Conservation (phyloP, 2,329 filamentous ascomycete species). For the Xylaria sp. region DNA sequence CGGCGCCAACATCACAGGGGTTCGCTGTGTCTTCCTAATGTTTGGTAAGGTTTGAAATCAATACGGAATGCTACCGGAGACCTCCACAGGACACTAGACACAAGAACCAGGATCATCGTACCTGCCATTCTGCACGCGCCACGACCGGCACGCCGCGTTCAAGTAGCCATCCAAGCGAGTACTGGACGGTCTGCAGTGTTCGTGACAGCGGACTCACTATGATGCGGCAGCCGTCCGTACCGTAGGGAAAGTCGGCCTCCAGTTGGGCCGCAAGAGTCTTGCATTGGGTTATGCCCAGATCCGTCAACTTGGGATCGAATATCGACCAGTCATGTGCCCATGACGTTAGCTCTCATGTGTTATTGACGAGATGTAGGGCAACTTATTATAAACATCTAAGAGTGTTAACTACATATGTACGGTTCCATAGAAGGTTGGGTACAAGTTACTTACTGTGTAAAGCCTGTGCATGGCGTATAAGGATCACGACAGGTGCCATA, state of each 20-base stretch:
- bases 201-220: constrained; percentile 49
- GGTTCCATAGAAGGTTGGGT: not conserved
- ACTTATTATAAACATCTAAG: constrained; percentile 49
- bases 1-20: constrained; percentile 48
- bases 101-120: constrained; percentile 36
- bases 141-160: constrained; percentile 46
- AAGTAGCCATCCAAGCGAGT: constrained; percentile 48
- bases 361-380: constrained; percentile 27
- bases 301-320: constrained; percentile 47
- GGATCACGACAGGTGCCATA: constrained; percentile 55
- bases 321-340: constrained; percentile 48
- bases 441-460: constrained; percentile 52
- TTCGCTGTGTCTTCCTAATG: constrained; percentile 49
- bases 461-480: constrained; percentile 57
- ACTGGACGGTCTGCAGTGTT: constrained; percentile 48
- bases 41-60: constrained; percentile 12
- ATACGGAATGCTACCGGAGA: not conserved
- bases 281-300: constrained; percentile 47
- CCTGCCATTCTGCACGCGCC: constrained; percentile 51
- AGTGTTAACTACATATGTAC: constrained; percentile 26
- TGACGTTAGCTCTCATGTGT: constrained; percentile 40
- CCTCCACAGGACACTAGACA: not conserved
- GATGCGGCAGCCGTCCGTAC: constrained; percentile 45
- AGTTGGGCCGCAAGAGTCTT: constrained; percentile 44
- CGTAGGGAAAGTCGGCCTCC: constrained; percentile 40